Conservation (phyloP, 768 basidiomycete species). For the Boletus pseudo-olivaceus region DNA sequence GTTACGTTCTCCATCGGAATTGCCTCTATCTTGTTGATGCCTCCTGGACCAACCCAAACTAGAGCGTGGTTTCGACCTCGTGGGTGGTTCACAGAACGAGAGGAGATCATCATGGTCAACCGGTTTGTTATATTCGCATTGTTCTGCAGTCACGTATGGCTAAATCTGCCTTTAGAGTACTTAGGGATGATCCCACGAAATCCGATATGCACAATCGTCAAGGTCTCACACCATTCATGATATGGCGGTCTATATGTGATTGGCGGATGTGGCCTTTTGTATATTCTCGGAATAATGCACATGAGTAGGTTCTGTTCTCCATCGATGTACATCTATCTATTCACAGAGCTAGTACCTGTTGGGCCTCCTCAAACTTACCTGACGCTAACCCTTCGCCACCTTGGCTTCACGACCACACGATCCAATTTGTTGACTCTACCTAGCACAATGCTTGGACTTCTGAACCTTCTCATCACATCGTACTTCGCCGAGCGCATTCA, state of each 20-base stretch:
- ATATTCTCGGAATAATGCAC: conserved; percentile 41
- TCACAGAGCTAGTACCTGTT: conserved; percentile 44
- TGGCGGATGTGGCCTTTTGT: conserved; percentile 65
- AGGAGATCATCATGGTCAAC: conserved; percentile 56
- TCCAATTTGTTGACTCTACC: conserved; percentile 64
- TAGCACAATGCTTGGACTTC: conserved; percentile 49
- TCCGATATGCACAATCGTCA: conserved; percentile 64
- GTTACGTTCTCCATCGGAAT: conserved; percentile 50
- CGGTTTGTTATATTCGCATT: conserved; percentile 24
- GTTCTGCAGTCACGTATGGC: background rate
- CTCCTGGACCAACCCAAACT: conserved; percentile 56
- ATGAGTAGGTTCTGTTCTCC: conserved; percentile 38
- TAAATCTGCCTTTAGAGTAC: conserved; percentile 30
- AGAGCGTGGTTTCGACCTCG: conserved; percentile 52
- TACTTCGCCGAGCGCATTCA: conserved; percentile 55
- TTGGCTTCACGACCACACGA: conserved; percentile 62
- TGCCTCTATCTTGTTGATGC: conserved; percentile 54
- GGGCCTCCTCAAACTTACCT: conserved; percentile 60
- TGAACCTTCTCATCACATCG: conserved; percentile 45
- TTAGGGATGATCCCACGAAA: conserved; percentile 59
- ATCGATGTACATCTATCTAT: background rate
- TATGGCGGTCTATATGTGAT: conserved; percentile 53
- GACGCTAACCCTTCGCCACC: conserved; percentile 56
- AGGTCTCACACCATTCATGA: conserved; percentile 44
- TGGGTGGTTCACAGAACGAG: conserved; percentile 58